Conservation (phyloP, 805 yeast species). For the Saturnispora silvae region DNA sequence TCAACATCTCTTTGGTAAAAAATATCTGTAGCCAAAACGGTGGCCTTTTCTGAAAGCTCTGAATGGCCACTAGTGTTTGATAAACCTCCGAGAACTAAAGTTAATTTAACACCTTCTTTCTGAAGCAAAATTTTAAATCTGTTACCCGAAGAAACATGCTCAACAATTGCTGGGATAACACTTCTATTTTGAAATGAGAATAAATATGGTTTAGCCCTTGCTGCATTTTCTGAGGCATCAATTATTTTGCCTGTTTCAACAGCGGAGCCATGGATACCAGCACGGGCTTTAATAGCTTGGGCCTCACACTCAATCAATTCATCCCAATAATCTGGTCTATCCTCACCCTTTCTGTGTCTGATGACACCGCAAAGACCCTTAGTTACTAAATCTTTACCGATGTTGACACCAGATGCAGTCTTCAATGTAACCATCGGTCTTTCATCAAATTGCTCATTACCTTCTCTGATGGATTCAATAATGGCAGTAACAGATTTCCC, state of each 20-base stretch:
- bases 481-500: conserved; percentile 58
- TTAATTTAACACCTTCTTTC: conserved; percentile 57
- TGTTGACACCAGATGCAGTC: conserved; percentile 40
- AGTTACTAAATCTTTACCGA: conserved; percentile 49
- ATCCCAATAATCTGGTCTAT: conserved; percentile 71
- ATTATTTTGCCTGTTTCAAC: conserved; percentile 52
- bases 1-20: conserved; percentile 65
- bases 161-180: conserved; percentile 59
- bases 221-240: conserved; percentile 67
- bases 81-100: conserved; percentile 70
- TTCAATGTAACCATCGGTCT: conserved; percentile 55
- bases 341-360: conserved; percentile 63
- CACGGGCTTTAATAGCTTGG: conserved; percentile 41
- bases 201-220: conserved; percentile 65
- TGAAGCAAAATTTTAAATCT: conserved; percentile 60
- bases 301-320: conserved; percentile 59
- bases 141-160: conserved; percentile 57
- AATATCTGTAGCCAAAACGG: conserved; percentile 41
- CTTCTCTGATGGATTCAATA: conserved; percentile 56
- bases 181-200: conserved; percentile 59
- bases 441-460: conserved; percentile 50
- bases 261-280: conserved; percentile 54
- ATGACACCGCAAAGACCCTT: conserved; percentile 71
- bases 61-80: conserved; percentile 30
- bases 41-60: conserved; percentile 37